Percentiles rank a stretch among this genome's conserved stretches.
phyloP scores from a whole-genome alignment of 2,329 filamentous ascomycete species.

The Falciphora oryzae region DNA sequence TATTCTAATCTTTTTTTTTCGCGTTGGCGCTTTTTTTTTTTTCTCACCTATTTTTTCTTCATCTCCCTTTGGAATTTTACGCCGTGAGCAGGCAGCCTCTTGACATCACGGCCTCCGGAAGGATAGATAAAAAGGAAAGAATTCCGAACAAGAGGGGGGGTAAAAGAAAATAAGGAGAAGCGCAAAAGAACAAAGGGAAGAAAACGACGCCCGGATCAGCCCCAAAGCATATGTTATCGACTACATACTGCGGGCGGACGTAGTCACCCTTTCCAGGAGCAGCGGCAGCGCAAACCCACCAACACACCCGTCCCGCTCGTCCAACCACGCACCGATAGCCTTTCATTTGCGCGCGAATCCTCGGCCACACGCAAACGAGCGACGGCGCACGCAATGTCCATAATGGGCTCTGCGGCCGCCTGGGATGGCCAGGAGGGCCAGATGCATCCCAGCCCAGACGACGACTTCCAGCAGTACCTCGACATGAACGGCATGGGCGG shows the following conservation, averaged over 20 bases:
- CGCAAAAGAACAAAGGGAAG: neutral
- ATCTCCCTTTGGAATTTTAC: neutral
- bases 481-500: constrained; percentile 52
- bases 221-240: no score
- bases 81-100: neutral
- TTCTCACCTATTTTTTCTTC: neutral
- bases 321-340: neutral
- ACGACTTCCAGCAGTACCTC: constrained; percentile 60
- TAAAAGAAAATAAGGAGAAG: neutral
- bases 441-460: constrained; percentile 45
- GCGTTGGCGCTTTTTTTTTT: neutral
- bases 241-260: no score
- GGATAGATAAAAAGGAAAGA: neutral
- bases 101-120: neutral
- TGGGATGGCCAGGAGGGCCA: constrained; percentile 47
- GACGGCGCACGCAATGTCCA: constrained; percentile 25
- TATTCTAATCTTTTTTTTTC: neutral
- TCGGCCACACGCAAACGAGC: neutral
- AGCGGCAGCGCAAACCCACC: neutral
- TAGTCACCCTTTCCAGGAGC: neutral
- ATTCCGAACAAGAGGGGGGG: no score
- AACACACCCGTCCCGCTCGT: neutral
- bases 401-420: constrained; percentile 51
- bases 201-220: neutral
- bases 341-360: neutral